Percentiles rank a stretch among this genome's conserved stretches.
Conservation (phyloP, 371 early-diverging fungal genomes). For the Syncephalastrum monosporum region DNA sequence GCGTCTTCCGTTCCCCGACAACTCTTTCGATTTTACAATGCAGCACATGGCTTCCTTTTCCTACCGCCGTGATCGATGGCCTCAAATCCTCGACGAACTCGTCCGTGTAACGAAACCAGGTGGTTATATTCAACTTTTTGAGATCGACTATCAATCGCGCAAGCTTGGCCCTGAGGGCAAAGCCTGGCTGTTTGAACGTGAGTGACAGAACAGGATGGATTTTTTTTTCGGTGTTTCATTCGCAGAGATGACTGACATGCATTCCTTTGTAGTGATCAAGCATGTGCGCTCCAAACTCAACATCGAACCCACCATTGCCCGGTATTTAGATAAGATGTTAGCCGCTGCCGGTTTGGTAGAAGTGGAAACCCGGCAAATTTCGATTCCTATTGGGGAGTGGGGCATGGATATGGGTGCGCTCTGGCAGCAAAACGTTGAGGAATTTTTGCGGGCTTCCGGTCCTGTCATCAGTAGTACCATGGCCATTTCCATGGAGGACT, state of each 20-base stretch:
- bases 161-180: constrained; percentile 8
- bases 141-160: constrained; percentile 7
- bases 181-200: constrained; percentile 5
- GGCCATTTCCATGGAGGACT: constrained; percentile 11
- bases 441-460: constrained; percentile 20
- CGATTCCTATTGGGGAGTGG: constrained; percentile 33
- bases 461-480: constrained; percentile 19
- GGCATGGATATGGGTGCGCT: constrained; percentile 30
- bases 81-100: constrained; percentile 10
- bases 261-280: constrained; percentile 13
- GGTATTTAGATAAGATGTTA: constrained; percentile 14
- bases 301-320: constrained; percentile 23
- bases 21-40: constrained; percentile 14
- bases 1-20: constrained; percentile 11
- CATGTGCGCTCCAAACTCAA: constrained; percentile 12
- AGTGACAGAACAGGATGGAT: neutral
- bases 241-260: neutral
- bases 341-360: constrained; percentile 17
- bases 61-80: constrained; percentile 11
- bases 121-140: constrained; percentile 15
- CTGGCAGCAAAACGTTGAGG: constrained; percentile 34
- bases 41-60: constrained; percentile 12
- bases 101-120: constrained; percentile 19
- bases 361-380: constrained; percentile 16
- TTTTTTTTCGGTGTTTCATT: neutral